These are phyloP conservation scores for Suhomyces prunicola DNA, from an alignment of 805 yeast species.

Conservation along the genomic window DNA sequence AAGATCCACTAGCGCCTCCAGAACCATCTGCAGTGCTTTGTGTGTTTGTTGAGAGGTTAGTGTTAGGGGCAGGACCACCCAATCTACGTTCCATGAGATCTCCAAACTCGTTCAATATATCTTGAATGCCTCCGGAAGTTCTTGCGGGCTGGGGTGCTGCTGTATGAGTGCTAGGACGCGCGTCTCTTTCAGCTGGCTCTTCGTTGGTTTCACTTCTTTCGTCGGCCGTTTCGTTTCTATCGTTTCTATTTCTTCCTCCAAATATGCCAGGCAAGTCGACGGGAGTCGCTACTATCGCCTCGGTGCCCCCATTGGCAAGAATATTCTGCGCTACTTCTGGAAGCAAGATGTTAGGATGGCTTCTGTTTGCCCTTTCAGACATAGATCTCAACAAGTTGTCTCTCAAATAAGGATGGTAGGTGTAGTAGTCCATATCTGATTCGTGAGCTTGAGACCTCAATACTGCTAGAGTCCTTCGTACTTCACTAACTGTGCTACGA, in stretches of 20 bases:
- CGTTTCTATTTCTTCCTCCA: neutral
- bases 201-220: neutral
- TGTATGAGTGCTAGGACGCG: neutral
- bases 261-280: neutral
- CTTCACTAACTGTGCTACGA: slow-evolving; percentile 19
- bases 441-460: slow-evolving; percentile 22
- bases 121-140: slow-evolving; percentile 11
- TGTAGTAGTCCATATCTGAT: slow-evolving; percentile 25
- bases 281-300: neutral
- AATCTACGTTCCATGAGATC: slow-evolving; percentile 16
- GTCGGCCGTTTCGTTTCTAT: neutral
- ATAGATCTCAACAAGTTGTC: slow-evolving; percentile 22
- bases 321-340: slow-evolving; percentile 38
- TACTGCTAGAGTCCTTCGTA: slow-evolving; percentile 24
- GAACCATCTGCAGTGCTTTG: neutral
- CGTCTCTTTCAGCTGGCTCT: neutral
- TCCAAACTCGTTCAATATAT: slow-evolving; percentile 22
- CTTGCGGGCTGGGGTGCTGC: neutral
- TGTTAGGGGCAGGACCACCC: neutral
- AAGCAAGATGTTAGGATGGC: slow-evolving; percentile 34
- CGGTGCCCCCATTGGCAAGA: slow-evolving; percentile 8
- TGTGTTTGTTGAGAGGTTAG: neutral
- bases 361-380: slow-evolving; percentile 28
- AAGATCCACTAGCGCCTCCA: neutral
- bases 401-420: slow-evolving; percentile 24